Base-by-base conservation (phyloP, 805 yeast genomes). In the Candida incommunis region DNA sequence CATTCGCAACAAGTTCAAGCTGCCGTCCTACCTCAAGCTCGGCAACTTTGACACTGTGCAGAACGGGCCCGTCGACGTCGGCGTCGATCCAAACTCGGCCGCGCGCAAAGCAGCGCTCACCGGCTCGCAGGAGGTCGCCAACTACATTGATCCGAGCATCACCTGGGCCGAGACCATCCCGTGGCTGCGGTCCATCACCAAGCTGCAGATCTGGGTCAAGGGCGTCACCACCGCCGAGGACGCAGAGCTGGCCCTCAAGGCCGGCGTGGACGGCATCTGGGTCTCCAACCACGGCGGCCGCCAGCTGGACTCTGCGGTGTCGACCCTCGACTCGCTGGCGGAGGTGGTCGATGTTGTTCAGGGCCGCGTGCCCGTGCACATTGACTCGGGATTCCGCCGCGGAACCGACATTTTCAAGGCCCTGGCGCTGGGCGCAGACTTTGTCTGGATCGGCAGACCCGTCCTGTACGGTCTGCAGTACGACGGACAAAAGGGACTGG, bases 251-350 rank as follows among this genome's bases (percentile, higher is more conserved):
- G 84, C 87, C 4, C 71, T 74, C 3, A 71, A 72, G 45, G 62
- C 70, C 46, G 81, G 81, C 0, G 71, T 76, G 29, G 71, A 72
- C 35, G 88, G 85, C 4, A 74, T 78, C 22, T 70, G 80, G 41
- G 64, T 82, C 15, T 78, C 86, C 11, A 81, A 82, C 55, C 86
- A 81, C 58, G 88, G 87, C 20, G 88, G 87, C 9, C 65, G 87
- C 45, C 86, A 80, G 56, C 64, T 82, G 41, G 88, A 81, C 51
- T 74, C 70, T 35, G 68, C 80, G 0, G 64, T 71, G 47, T 72
- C 87, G 0, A 75, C 85, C 2, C 64, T 81, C 18, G 86, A 82
- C 54, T 74, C 80, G 2, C 65, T 81, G 44, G 75, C 75, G 1
- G 81, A 79, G 49, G 70, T 76, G 11, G 64, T 59, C 3, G 55